phyloP scores from a whole-genome alignment of 805 yeast species.

The Kodamaea kakaduensis region DNA sequence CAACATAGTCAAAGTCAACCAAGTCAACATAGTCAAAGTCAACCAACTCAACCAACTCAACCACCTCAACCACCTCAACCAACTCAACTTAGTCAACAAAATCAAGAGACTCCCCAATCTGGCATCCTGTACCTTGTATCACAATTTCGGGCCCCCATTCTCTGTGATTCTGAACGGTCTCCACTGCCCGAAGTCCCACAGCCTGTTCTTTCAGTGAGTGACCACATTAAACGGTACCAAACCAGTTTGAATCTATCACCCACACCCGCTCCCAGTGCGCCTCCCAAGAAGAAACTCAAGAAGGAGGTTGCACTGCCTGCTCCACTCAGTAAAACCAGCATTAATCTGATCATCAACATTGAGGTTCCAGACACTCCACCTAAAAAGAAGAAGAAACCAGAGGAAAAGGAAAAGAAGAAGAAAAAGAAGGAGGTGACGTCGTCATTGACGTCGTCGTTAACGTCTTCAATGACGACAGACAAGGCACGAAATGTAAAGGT shows the following conservation, averaged over 20 bases:
- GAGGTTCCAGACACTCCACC: constrained; percentile 25
- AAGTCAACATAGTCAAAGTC: too few species aligned
- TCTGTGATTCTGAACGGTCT: constrained; percentile 9
- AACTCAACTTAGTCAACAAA: neutral
- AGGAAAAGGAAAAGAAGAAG: constrained; percentile 4
- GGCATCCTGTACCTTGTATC: constrained; percentile 23
- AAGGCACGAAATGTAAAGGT: constrained; percentile 8
- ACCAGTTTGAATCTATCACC: constrained; percentile 22
- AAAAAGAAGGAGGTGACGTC: constrained; percentile 17
- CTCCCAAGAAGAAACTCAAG: too few species aligned
- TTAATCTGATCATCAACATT: constrained; percentile 36
- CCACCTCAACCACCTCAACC: constrained; percentile 1
- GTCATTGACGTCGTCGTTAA: constrained; percentile 15
- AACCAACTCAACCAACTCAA: too few species aligned
- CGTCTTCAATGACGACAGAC: constrained; percentile 23
- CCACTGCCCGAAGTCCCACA: neutral
- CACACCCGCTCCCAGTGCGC: constrained; percentile 1
- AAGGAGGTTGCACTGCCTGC: constrained; percentile 7
- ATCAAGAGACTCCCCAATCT: constrained; percentile 9
- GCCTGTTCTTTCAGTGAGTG: constrained; percentile 15
- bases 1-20: too few species aligned
- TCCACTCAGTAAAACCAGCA: constrained; percentile 31
- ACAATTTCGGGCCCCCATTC: constrained; percentile 29
- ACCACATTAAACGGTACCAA: constrained; percentile 30
- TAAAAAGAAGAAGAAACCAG: constrained; percentile 7